phyloP scores from a whole-genome alignment of 2,329 filamentous ascomycete genomes.

The Onygenales sp. region DNA sequence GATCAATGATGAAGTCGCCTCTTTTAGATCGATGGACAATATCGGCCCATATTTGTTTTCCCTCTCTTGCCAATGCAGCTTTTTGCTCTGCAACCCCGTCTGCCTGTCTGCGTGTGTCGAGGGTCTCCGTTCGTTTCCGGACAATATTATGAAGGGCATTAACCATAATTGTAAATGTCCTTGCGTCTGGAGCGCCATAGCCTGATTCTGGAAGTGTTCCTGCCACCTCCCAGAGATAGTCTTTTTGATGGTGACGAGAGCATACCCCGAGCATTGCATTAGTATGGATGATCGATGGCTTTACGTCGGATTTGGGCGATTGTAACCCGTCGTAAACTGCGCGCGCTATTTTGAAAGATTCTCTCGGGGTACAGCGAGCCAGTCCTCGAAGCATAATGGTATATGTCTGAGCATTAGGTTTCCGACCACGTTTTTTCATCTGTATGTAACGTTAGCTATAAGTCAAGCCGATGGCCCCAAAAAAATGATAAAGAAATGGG shows the following conservation, averaged over 20 bases:
- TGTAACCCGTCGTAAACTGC: slow-evolving; percentile 69
- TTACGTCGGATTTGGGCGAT: slow-evolving; percentile 51
- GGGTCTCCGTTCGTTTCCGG: slow-evolving; percentile 16
- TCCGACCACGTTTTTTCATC: slow-evolving; percentile 91
- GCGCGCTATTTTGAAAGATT: slow-evolving; percentile 59
- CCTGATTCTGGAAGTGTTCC: slow-evolving; percentile 59
- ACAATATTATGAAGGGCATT: slow-evolving; percentile 56
- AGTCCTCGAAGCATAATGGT: slow-evolving; percentile 74
- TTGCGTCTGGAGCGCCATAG: slow-evolving; percentile 52
- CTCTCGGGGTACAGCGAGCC: slow-evolving; percentile 39
- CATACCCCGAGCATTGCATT: slow-evolving; percentile 86
- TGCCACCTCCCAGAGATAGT: slow-evolving; percentile 68
- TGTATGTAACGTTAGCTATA: slow-evolving; percentile 22
- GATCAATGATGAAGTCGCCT: slow-evolving; percentile 64
- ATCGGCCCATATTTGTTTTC: slow-evolving; percentile 70
- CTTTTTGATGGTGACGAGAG: slow-evolving; percentile 62
- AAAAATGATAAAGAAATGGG: background rate
- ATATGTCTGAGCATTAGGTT: slow-evolving; percentile 73
- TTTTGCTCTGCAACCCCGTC: slow-evolving; percentile 20
- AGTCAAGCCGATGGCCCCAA: background rate
- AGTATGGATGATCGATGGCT: slow-evolving; percentile 69
- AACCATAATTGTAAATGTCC: slow-evolving; percentile 76
- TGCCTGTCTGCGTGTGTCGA: slow-evolving; percentile 22
- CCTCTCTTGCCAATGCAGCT: slow-evolving; percentile 49
- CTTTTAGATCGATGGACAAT: slow-evolving; percentile 65